A percentile compares a stretch with the other conserved stretches of the same genome.
Conservation (phyloP, 495 filamentous ascomycete genomes). For the Amorphotheca resinae region DNA sequence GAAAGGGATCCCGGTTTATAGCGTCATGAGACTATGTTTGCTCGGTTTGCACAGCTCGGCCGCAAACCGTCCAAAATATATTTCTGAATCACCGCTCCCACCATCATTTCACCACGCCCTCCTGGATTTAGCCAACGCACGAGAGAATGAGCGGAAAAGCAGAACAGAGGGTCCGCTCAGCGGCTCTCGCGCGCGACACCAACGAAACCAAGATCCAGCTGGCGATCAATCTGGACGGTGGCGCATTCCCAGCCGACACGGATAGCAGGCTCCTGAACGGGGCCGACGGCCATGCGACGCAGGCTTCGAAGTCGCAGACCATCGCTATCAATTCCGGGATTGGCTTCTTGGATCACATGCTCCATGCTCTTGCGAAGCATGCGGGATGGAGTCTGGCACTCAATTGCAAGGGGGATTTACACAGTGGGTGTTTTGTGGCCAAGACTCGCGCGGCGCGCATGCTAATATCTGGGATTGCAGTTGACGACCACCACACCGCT, state of each 20-base stretch:
- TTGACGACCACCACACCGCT: slow-evolving; percentile 97
- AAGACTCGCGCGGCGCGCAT: not conserved
- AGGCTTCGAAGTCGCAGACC: slow-evolving; percentile 65
- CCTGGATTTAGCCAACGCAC: no score
- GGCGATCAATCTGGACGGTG: slow-evolving; percentile 85
- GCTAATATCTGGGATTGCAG: slow-evolving; percentile 28
- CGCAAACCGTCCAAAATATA: not conserved
- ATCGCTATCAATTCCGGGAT: slow-evolving; percentile 89
- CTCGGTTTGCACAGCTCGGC: not conserved
- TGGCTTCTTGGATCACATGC: slow-evolving; percentile 98
- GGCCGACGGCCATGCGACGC: slow-evolving; percentile 58
- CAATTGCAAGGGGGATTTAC: slow-evolving; percentile 72
- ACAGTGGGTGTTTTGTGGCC: slow-evolving; percentile 53
- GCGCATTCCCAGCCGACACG: slow-evolving; percentile 52
- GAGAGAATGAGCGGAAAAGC: slow-evolving; percentile 24
- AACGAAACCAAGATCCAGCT: slow-evolving; percentile 96
- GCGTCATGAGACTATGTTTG: not conserved
- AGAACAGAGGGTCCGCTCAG: slow-evolving; percentile 41
- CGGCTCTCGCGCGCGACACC: slow-evolving; percentile 69
- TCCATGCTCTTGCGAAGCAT: slow-evolving; percentile 93
- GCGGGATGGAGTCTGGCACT: slow-evolving; percentile 81
- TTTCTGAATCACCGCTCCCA: no score
- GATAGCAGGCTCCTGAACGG: slow-evolving; percentile 30
- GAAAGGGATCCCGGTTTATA: slow-evolving; percentile 3
- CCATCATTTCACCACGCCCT: no score